Evolutionary conservation across 371 early-diverging fungal species (phyloP).

Genomic region (Zopfochytrium polystomum): DNA sequence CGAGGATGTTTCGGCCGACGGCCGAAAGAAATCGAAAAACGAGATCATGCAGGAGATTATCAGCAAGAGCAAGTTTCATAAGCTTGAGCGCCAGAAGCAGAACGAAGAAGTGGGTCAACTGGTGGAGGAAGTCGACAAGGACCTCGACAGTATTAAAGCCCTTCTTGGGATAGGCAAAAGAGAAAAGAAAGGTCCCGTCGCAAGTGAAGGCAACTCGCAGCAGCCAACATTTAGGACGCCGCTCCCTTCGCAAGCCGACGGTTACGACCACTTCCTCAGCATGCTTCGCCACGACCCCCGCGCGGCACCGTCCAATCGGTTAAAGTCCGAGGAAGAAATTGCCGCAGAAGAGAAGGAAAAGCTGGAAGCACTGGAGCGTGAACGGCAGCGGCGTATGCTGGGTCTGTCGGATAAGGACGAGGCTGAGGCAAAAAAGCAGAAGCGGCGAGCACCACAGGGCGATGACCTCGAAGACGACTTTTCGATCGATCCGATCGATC

Average conservation of each 20-base stretch:
- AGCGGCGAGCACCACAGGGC: conserved; percentile 57
- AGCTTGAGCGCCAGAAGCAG: conserved; percentile 79
- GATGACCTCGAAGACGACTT: conserved; percentile 79
- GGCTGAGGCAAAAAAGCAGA: conserved; percentile 4
- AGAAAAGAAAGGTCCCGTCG: not conserved
- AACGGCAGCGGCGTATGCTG: conserved; percentile 81
- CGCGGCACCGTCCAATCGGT: conserved; percentile 83
- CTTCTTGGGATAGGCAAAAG: conserved; percentile 46
- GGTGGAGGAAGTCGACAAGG: conserved; percentile 80
- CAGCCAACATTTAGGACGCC: conserved; percentile 2
- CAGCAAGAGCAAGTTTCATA: conserved; percentile 91
- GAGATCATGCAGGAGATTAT: conserved; percentile 97
- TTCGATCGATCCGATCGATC: conserved; percentile 21
- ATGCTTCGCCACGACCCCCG: conserved; percentile 79
- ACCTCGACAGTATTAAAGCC: conserved; percentile 74
- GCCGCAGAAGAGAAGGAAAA: conserved; percentile 78
- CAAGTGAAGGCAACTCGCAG: not conserved
- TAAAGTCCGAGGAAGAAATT: conserved; percentile 91
- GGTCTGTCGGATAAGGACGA: conserved; percentile 49
- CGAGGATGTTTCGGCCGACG: conserved; percentile 43
- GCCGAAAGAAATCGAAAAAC: conserved; percentile 71
- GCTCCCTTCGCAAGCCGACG: conserved; percentile 28
- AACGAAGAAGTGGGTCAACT: conserved; percentile 79
- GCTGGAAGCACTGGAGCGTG: conserved; percentile 77
- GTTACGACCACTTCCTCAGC: conserved; percentile 77